These are phyloP conservation scores for Paecilomyces niveus DNA, from an alignment of 2,329 filamentous ascomycete genomes.

Conservation along the genomic window DNA sequence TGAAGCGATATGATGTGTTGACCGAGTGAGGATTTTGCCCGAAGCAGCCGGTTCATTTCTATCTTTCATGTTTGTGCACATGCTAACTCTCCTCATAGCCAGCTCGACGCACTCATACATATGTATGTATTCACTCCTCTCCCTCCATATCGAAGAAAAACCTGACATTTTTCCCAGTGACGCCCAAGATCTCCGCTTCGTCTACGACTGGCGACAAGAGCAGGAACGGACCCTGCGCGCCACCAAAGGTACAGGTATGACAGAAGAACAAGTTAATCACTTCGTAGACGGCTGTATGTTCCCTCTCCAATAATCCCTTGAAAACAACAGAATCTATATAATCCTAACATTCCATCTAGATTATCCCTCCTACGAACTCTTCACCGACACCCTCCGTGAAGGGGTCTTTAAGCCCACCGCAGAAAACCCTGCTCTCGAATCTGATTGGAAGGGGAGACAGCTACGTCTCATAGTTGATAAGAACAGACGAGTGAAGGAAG, in stretches of 20 bases:
- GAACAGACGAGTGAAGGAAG: slow-evolving; percentile 54
- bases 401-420: slow-evolving; percentile 46
- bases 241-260: slow-evolving; percentile 69
- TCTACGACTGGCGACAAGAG: slow-evolving; percentile 77
- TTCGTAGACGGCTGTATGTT: slow-evolving; percentile 63
- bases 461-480: slow-evolving; percentile 56
- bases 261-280: slow-evolving; percentile 64
- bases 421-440: slow-evolving; percentile 7
- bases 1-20: slow-evolving; percentile 53
- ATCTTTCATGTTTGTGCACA: not conserved
- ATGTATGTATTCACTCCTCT: slow-evolving; percentile 37
- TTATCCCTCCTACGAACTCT: slow-evolving; percentile 67
- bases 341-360: slow-evolving; percentile 29
- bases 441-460: slow-evolving; percentile 46
- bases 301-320: not conserved
- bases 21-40: slow-evolving; percentile 42
- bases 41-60: not conserved
- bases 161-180: slow-evolving; percentile 40
- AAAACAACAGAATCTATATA: not conserved
- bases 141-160: not conserved
- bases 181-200: slow-evolving; percentile 64
- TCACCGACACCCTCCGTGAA: slow-evolving; percentile 50
- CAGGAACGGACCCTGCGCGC: slow-evolving; percentile 67
- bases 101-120: slow-evolving; percentile 58
- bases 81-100: slow-evolving; percentile 20